Evolutionary conservation across 257 asterid species (phyloP).

Genomic region (Henckelia pumila): DNA sequence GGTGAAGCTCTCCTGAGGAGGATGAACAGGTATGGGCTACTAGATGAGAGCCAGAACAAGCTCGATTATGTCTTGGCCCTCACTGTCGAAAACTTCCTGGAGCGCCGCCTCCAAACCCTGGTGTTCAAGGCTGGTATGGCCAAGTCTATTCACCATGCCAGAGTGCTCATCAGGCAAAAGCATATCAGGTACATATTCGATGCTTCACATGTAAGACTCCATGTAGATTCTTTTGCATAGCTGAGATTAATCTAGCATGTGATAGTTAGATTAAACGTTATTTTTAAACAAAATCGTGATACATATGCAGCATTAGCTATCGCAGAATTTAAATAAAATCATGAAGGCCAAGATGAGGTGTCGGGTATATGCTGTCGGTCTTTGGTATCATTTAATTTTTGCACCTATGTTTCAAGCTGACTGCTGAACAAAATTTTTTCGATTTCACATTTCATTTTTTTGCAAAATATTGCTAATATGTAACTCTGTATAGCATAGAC

Average conservation of each 20-base stretch:
- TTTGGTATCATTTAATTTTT: no score
- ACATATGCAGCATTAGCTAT: not conserved
- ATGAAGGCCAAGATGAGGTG: not conserved
- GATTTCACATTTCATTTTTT: no score
- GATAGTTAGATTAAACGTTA: not conserved
- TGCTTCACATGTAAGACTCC: not conserved
- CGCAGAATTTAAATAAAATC: not conserved
- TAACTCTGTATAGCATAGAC: not conserved
- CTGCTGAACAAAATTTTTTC: no score
- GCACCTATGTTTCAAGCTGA: no score
- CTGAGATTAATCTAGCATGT: not conserved
- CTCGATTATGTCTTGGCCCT: conserved; percentile 67
- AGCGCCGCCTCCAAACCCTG: conserved; percentile 63
- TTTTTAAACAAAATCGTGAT: no score
- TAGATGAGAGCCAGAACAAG: conserved; percentile 67
- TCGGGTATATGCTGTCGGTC: not conserved
- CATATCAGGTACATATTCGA: conserved; percentile 48
- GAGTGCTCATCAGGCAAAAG: conserved; percentile 68
- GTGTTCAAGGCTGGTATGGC: conserved; percentile 73
- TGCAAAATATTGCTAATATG: no score
- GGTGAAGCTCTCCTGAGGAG: conserved; percentile 73
- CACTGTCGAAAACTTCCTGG: conserved; percentile 65
- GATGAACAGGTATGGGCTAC: conserved; percentile 54
- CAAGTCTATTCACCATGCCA: conserved; percentile 68
- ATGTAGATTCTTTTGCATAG: not conserved